Evolutionary conservation across 1,284 basidiomycete species (phyloP), one percentile per base, ranked within the genome.

Genomic region (Apiotrichum domesticum): DNA sequence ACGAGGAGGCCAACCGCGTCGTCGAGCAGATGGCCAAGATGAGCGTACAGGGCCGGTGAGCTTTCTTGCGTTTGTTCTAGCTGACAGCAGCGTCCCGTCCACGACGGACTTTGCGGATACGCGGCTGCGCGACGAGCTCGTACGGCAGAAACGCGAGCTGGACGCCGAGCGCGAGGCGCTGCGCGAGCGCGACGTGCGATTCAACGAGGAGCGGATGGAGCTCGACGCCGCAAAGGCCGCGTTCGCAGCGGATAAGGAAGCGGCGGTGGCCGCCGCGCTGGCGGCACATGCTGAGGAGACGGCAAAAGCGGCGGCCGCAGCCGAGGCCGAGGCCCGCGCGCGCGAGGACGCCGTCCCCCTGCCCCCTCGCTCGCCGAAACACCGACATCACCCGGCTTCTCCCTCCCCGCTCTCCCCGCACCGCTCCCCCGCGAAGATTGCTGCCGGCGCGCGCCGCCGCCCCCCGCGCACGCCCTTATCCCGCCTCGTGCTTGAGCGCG

Each of bases 91-190:
- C 7, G 52, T 61, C 2, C 55, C 57, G 4, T 48, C 51, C 21
- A 57, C 62, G 29, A 62, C 56, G 3, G 62, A 65, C 48, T 57
- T 64, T 54, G 61, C 58, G 13, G 62, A 64, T 35, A 42, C 50
- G n/a, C 50, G 57, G 57, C 54, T 63, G 7, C 58, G 62, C 48
- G 51, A 52, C 35, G 65, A 66, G 32, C 52, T 72, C 39, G 62
- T 65, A 50, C 60, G 66, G 11, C 68, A 77, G 57, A 66, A 65
- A 43, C 65, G 66, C 33, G 56, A 65, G 14, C 81, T 91, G 6
- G 85, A 89, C 51, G 77, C 80, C 9, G 87, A 91, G 66, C 80
- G 86, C 10, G 77, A 78, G 52, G 82, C 83, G 59, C 84, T 88
- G 63, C 83, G 83, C 0, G 83, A 85, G 56, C 84, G 84, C 10